Conservation (phyloP, 2,329 filamentous ascomycete species). For the Fusarium aywerte region DNA sequence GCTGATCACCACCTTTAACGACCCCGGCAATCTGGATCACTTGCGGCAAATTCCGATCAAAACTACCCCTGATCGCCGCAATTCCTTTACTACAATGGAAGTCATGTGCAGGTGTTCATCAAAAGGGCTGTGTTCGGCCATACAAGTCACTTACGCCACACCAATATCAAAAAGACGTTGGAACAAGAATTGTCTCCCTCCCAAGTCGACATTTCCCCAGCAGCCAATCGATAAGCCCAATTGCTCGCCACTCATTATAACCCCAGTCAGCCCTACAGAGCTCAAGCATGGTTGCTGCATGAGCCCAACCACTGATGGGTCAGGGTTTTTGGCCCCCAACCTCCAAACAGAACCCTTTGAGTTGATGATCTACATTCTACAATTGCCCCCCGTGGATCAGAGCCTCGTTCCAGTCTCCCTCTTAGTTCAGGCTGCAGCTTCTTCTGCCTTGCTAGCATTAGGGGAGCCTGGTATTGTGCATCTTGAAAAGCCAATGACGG, state of each 20-base stretch:
- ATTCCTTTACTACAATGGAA: not conserved
- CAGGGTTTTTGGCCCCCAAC: slow-evolving; percentile 41
- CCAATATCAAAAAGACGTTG: slow-evolving; percentile 5
- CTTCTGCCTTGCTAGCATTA: slow-evolving; percentile 40
- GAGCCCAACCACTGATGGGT: slow-evolving; percentile 43
- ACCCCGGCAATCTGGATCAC: slow-evolving; percentile 21
- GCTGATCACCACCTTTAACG: not conserved
- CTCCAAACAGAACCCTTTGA: slow-evolving; percentile 26
- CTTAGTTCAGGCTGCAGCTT: slow-evolving; percentile 39
- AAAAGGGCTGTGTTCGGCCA: slow-evolving; percentile 13
- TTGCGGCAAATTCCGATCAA: slow-evolving; percentile 19
- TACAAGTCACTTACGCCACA: slow-evolving; percentile 22
- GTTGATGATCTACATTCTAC: slow-evolving; percentile 36
- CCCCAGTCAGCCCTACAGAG: slow-evolving; percentile 44
- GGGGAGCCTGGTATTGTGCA: slow-evolving; percentile 41
- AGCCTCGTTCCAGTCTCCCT: slow-evolving; percentile 37
- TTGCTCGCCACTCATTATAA: slow-evolving; percentile 29
- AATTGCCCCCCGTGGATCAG: slow-evolving; percentile 34
- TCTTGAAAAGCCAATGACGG: slow-evolving; percentile 35
- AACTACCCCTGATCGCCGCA: slow-evolving; percentile 5
- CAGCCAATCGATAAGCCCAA: slow-evolving; percentile 19
- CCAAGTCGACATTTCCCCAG: not conserved
- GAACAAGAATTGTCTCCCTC: slow-evolving; percentile 16
- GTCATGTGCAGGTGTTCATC: slow-evolving; percentile 17
- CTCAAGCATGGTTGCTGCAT: slow-evolving; percentile 36